These are phyloP conservation scores for Metschnikowia baotianmanensis DNA, from an alignment of 805 yeast species.

Conservation along the genomic window DNA sequence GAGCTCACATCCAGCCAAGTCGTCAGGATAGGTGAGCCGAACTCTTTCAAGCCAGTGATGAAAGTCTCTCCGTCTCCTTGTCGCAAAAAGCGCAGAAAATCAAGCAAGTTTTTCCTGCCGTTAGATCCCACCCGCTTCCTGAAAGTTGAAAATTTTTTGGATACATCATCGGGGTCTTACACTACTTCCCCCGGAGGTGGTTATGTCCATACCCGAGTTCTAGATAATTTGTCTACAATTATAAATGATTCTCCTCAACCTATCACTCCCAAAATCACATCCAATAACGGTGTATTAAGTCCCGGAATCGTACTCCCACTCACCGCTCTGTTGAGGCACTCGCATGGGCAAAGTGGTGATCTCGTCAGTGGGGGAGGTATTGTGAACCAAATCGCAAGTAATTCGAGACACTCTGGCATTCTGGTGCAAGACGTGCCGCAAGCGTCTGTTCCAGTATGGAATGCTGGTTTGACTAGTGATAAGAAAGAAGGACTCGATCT, in stretches of 20 bases:
- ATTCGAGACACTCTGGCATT: too few species aligned
- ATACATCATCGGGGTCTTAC: not conserved
- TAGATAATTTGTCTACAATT: slow-evolving; percentile 4
- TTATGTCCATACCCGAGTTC: slow-evolving; percentile 2
- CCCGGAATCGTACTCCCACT: slow-evolving; percentile 4
- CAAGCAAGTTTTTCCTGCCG: slow-evolving; percentile 6
- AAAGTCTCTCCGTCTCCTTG: slow-evolving; percentile 33
- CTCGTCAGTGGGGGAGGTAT: too few species aligned
- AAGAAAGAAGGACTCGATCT: slow-evolving; percentile 4
- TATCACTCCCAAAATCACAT: not conserved
- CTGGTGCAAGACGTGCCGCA: too few species aligned
- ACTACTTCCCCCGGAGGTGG: slow-evolving; percentile 1
- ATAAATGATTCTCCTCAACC: not conserved
- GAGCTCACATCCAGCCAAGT: slow-evolving; percentile 38
- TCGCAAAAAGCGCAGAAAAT: slow-evolving; percentile 12
- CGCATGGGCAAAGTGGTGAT: not conserved
- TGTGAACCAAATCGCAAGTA: too few species aligned
- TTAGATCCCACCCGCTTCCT: slow-evolving; percentile 1
- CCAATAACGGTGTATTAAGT: not conserved
- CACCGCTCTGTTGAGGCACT: not conserved
- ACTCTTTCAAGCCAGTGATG: slow-evolving; percentile 43
- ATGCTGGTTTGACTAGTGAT: too few species aligned
- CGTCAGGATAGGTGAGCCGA: slow-evolving; percentile 42
- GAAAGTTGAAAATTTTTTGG: not conserved
- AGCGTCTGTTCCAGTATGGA: not conserved